Base-by-base conservation (phyloP, 169 alveolate species). In the Ichthyophthirius multifiliis region DNA sequence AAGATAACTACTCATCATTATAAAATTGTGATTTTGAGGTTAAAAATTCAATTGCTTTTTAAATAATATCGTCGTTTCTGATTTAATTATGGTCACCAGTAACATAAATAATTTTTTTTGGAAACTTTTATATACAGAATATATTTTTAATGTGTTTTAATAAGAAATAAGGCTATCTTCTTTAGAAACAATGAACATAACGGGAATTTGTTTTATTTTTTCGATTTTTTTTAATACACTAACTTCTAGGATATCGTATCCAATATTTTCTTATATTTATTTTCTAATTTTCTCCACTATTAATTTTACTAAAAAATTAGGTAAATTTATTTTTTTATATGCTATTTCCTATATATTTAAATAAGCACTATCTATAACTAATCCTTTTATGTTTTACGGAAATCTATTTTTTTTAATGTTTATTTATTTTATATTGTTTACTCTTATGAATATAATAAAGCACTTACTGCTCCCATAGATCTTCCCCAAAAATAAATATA, bases 401-500 rank as follows among this genome's bases (percentile, higher is more conserved):
- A 27, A 20, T 27, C 71, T 55, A 20, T n/a, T n/a, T n/a, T n/a
- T n/a, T n/a, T n/a, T n/a, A n/a, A n/a, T n/a, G n/a, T n/a, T n/a
- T n/a, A n/a, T n/a, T n/a, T n/a, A n/a, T n/a, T n/a, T n/a, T n/a
- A n/a, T n/a, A n/a, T n/a, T n/a, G n/a, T n/a, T 55, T 55, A 55
- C 71, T 55, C 27, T 35, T 35, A 15, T n/a, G 87, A 71, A 76
- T 83, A 83, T 30, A 83, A 34, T 55, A 83, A 71, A 43, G 76
- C 73, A 5, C 85, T 76, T 9, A 81, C 89, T 0, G 89, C 89
- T 1, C 89, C 89, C 89, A 83, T 83, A 31, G 89, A 83, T 34
- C 89, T 76, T 16, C 89, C 89, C 89, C 89, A 83, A 13, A 83
- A 30, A 13, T 89, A 87, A 20, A 93, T 87, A 23, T 82, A 71